Evolutionary conservation across 208 protist species (phyloP), one percentile per base, ranked within the genome.

Genomic region (Angomonas ambiguus): DNA sequence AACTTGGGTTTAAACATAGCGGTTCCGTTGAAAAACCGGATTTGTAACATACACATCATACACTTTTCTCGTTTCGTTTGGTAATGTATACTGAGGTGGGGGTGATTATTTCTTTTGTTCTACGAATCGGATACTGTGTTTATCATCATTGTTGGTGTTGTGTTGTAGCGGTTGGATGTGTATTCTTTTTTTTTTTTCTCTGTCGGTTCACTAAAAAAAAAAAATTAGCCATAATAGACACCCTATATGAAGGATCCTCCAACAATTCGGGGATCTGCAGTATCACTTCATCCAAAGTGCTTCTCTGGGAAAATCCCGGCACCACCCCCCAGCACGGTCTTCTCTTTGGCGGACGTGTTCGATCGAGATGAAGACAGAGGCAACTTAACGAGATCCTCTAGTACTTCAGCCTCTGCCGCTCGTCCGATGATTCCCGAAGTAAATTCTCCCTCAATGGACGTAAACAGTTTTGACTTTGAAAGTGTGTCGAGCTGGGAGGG

Each of bases 1-100:
- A 84, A 93, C 67, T 95, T 83, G 59, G 89, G 89, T 0, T 60
- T 95, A 30, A 85, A 95, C 76, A 71, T 76, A 2, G 87, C 80
- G n/a, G 66, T 90, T 18, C 86, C 89, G 6, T 62, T 48, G 38
- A 62, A 27, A 41, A 48, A 42, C 58, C 58, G 18, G 58, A 62
- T 4, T 31, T 27, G 58, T 22, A 51, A 31, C 33, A 62, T 25
- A n/a, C n/a, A n/a, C n/a, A n/a, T n/a, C n/a, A n/a, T n/a, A n/a
- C n/a, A n/a, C n/a, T n/a, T n/a, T n/a, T n/a, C n/a, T n/a, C n/a
- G n/a, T n/a, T n/a, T n/a, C n/a, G n/a, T n/a, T n/a, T n/a, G n/a
- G n/a, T n/a, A n/a, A n/a, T n/a, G n/a, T n/a, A n/a, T n/a, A n/a
- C n/a, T n/a, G n/a, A n/a, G n/a, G n/a, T n/a, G n/a, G n/a, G 51